Base-by-base conservation (phyloP, 208 protist genomes). In the Trypanosoma scelopori region DNA sequence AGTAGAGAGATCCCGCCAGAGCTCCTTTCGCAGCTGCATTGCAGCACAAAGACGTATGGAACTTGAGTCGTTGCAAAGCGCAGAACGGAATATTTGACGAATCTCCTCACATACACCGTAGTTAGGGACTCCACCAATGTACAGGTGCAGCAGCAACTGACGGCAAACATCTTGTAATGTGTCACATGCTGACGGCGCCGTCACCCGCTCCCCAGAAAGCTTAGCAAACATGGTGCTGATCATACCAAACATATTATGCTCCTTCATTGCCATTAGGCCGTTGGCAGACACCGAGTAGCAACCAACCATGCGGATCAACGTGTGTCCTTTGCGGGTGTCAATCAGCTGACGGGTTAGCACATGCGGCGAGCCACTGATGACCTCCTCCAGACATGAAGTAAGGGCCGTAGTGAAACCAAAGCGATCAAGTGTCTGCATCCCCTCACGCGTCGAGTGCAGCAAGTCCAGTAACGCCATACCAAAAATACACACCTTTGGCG, bases 41-140 rank as follows among this genome's bases (percentile, higher is more conserved):
- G 76, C 74, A 7, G 87, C 91, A 73, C 87, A 93, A 50, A 96
- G 72, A 6, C 91, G 87, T 45, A 96, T 84, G 13, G 81, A 51
- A 55, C 82, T 80, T 45, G 77, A 78, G 16, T 77, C 67, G 71
- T 91, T 88, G 27, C 59, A 55, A 27, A 96, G 63, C 23, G 87
- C 85, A 25, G 55, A 64, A 20, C 82, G 85, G 62, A 92, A 82
- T 25, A 74, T 81, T 52, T 87, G 76, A 5, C 91, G 83, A 55
- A 96, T 89, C 51, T 92, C 87, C 32, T 94, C 82, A 79, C 91
- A 93, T 45, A 96, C 87, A 42, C 91, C 91, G 74, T 89, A 92
- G 75, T 96, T 96, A 1, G 91, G 87, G 45, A 96, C 91, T 3
- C 84, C 79, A 63, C 91, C 81, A 42, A 93, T 71, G 68, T 84